Conservation (phyloP, 306 rosid species). For the Ormosia semicastrata region DNA sequence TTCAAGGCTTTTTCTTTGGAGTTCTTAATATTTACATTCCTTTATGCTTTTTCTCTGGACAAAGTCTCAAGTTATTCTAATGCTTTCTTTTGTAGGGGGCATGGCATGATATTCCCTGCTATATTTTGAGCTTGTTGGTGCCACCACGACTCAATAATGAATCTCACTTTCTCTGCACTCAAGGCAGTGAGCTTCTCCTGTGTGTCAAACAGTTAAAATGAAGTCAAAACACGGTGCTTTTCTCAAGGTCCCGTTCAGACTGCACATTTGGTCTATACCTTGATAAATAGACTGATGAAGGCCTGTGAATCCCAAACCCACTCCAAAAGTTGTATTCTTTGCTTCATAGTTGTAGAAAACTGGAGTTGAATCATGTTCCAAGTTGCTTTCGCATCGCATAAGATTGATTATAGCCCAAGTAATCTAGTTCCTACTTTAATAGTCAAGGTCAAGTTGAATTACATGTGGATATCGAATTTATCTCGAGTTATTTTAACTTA, state of each 20-base stretch:
- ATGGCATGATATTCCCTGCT: conserved; percentile 44
- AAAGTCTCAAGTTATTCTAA: conserved; percentile 47
- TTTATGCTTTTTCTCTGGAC: conserved; percentile 48
- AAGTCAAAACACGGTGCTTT: not conserved
- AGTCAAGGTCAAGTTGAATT: not conserved
- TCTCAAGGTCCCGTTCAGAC: not conserved
- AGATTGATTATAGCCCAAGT: not conserved
- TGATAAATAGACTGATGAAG: not conserved
- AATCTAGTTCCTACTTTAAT: not conserved
- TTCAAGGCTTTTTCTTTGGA: conserved; percentile 29
- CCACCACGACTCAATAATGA: conserved; percentile 5
- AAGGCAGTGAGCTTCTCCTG: not conserved
- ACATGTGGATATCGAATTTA: not conserved
- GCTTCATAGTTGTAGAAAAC: conserved; percentile 22
- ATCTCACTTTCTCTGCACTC: conserved; percentile 16
- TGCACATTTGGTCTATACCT: not conserved
- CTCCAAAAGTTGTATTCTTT: conserved; percentile 24
- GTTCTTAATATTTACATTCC: conserved; percentile 34
- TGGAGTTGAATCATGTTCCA: not conserved
- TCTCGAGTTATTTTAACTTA: not conserved
- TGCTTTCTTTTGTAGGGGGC: conserved; percentile 60
- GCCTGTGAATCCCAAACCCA: not conserved
- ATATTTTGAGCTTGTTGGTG: conserved; percentile 6
- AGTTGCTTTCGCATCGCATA: not conserved
- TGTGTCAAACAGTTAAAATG: not conserved